phyloP scores from a whole-genome alignment of 2,329 filamentous ascomycete genomes.

The Paracamarosporium sp. region DNA sequence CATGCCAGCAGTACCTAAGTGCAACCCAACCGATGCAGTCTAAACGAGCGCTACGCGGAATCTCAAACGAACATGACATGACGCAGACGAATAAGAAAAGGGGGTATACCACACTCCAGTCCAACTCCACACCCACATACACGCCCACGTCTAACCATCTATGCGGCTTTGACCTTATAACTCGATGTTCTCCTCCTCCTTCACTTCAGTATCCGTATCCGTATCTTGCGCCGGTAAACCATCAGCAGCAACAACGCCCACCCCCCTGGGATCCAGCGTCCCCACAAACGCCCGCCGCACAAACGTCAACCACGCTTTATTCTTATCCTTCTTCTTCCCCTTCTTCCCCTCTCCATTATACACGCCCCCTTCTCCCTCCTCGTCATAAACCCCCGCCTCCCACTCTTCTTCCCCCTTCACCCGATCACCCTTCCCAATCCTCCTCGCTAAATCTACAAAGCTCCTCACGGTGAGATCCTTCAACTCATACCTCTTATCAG shows the following conservation, averaged over 20 bases:
- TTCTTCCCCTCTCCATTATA: neutral
- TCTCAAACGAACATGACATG: neutral
- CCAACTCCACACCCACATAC: too few relatives aligned
- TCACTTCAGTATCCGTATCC: slow-evolving; percentile 3
- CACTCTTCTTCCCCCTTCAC: neutral
- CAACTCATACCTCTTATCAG: slow-evolving; percentile 76
- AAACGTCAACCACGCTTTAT: slow-evolving; percentile 77
- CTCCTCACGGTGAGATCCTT: slow-evolving; percentile 84
- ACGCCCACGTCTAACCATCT: neutral
- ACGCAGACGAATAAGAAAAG: neutral
- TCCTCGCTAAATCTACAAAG: slow-evolving; percentile 78
- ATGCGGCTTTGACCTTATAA: slow-evolving; percentile 4
- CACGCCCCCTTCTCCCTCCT: neutral
- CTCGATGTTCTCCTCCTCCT: slow-evolving; percentile 24
- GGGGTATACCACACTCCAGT: neutral
- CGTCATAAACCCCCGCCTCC: neutral
- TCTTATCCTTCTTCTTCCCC: slow-evolving; percentile 41
- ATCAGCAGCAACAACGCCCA: slow-evolving; percentile 49
- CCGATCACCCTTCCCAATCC: slow-evolving; percentile 57
- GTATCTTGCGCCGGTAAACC: neutral
- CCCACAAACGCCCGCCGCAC: slow-evolving; percentile 80
- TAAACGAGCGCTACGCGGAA: too few relatives aligned
- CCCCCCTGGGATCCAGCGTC: slow-evolving; percentile 70
- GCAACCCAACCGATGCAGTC: too few relatives aligned
- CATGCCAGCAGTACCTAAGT: too few relatives aligned